Base-by-base conservation (phyloP, 345 rosid genomes). In the Dimocarpus longan region DNA sequence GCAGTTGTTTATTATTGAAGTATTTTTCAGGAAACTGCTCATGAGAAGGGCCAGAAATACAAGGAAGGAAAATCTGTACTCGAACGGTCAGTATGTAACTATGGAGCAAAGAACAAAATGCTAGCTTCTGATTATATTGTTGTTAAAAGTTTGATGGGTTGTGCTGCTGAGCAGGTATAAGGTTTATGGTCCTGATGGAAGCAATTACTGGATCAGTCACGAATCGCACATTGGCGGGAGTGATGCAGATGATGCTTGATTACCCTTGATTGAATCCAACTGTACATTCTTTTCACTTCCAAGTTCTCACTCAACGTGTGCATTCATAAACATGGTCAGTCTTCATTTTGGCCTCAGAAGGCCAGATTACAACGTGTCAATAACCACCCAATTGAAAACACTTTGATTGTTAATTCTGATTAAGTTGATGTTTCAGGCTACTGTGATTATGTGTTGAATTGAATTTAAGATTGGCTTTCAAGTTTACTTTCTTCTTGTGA, bases 51-150 rank as follows among this genome's bases (percentile, higher is more conserved):
- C 88, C 99, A 94, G 84, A 96, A 96, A 84, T 96, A 96, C 93
- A 96, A 96, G 88, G 99, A 94, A 91, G 98, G 98, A 73, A 96
- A 93, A 87, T 94, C 93, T 5, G 96, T 93, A n/a, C 90, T 93
- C 50, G 98, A 93, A 80, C 89, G 96, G 99, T 94, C 79, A 91
- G 98, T 89, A 59, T 76, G 18, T 52, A 50, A 71, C 43, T 66
- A n/a, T 12, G 50, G 75, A 65, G 11, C 5, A 59, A 39, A 62
- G 46, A 75, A 60, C 42, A 80, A 40, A 76, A 5, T 73, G 79
- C 26, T 57, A 56, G 67, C 40, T 70, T 68, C 67, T 64, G 54
- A 66, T 66, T 71, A 74, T 73, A 76, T 66, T 75, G 22, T 80
- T 76, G 18, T 50, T 2, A 24, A 57, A 57, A 54, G 59, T 43